Evolutionary conservation across 2,329 filamentous ascomycete species (phyloP).

Genomic region (Trichoderma sp.): DNA sequence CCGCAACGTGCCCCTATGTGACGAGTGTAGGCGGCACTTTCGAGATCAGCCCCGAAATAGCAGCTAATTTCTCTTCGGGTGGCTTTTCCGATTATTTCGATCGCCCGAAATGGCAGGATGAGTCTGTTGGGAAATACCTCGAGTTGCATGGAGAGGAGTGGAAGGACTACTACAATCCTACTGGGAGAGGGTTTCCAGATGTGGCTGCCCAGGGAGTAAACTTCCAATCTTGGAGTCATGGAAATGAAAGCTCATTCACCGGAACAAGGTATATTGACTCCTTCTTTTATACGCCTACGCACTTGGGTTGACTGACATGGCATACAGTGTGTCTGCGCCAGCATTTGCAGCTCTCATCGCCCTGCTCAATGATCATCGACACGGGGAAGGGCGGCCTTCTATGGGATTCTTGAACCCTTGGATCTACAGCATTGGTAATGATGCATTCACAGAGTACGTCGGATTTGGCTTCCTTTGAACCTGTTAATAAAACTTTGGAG

Average conservation of each 20-base stretch:
- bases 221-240: constrained; percentile 35
- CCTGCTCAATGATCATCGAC: constrained; percentile 61
- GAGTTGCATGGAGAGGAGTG: constrained; percentile 47
- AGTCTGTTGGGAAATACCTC: constrained; percentile 45
- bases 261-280: constrained; percentile 33
- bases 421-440: constrained; percentile 45
- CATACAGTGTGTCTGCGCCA: constrained; percentile 54
- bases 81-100: constrained; percentile 49
- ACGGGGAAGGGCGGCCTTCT: constrained; percentile 49
- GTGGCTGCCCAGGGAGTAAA: constrained; percentile 52
- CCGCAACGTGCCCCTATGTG: constrained; percentile 55
- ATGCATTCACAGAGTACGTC: constrained; percentile 38
- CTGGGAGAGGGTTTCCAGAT: constrained; percentile 60
- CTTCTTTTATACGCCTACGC: neutral
- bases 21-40: constrained; percentile 61
- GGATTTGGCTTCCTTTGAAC: neutral
- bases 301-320: neutral
- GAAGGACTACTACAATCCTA: constrained; percentile 42
- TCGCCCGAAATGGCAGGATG: constrained; percentile 45
- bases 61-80: constrained; percentile 51
- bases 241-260: constrained; percentile 27
- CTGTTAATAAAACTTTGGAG: neutral
- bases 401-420: constrained; percentile 63
- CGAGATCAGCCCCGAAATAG: constrained; percentile 48
- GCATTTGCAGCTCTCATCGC: constrained; percentile 61